Evolutionary conservation across 2,329 filamentous ascomycete genomes (phyloP).

Genomic region (Epichloe sibirici): DNA sequence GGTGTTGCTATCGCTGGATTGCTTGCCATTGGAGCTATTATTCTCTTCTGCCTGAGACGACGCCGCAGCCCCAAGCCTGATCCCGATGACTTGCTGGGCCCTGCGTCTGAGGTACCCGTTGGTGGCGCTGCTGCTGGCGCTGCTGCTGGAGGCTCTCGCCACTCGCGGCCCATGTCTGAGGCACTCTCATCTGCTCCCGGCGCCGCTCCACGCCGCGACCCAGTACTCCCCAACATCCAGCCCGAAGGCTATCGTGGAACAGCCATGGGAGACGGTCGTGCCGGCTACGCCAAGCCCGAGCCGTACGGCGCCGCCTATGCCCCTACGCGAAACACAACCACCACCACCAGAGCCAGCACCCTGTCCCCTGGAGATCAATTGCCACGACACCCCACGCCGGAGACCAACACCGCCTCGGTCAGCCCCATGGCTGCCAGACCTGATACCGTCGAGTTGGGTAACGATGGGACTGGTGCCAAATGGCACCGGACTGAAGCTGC

Average conservation of each 20-base stretch:
- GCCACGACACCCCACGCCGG: constrained; percentile 16
- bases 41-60: constrained; percentile 20
- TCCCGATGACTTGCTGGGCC: constrained; percentile 27
- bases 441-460: constrained; percentile 9
- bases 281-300: constrained; percentile 27
- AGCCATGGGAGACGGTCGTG: constrained; percentile 25
- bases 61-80: constrained; percentile 21
- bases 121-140: constrained; percentile 14
- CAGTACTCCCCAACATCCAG: constrained; percentile 12
- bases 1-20: constrained; percentile 26
- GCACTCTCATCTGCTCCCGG: constrained; percentile 13
- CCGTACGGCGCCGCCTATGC: constrained; percentile 21
- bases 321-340: constrained; percentile 11
- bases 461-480: constrained; percentile 4
- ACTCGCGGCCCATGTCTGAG: constrained; percentile 20
- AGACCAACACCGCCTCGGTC: constrained; percentile 8
- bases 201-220: constrained; percentile 15
- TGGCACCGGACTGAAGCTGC: constrained; percentile 9
- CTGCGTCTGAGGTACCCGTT: constrained; percentile 30
- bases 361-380: constrained; percentile 10
- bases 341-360: constrained; percentile 8
- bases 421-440: constrained; percentile 7
- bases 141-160: constrained; percentile 10
- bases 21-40: constrained; percentile 16
- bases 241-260: constrained; percentile 28